These are phyloP conservation scores for Liquidambar formosana DNA, from an alignment of 164 flowering plant genomes.

Conservation along the genomic window DNA sequence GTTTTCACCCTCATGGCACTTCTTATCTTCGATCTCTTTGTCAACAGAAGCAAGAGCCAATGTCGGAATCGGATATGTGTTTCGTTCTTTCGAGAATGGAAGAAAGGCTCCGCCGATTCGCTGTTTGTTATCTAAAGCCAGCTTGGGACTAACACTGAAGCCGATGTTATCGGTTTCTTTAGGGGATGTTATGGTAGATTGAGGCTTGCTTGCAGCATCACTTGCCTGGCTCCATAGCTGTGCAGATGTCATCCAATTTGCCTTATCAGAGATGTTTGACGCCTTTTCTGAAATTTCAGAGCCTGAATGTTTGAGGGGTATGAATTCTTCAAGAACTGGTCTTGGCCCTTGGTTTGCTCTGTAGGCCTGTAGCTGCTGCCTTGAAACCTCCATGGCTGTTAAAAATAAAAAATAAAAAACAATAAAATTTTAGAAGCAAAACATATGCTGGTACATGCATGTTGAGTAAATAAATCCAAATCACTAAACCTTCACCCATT, in stretches of 20 bases:
- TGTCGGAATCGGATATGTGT: constrained; percentile 45
- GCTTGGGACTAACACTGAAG: constrained; percentile 44
- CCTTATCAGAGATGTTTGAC: constrained; percentile 53
- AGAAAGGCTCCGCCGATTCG: constrained; percentile 83
- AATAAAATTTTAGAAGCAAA: not conserved
- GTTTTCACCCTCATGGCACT: constrained; percentile 34
- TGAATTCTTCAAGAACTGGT: constrained; percentile 91
- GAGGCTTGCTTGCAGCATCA: constrained; percentile 36
- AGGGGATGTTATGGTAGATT: constrained; percentile 21
- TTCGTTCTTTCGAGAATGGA: constrained; percentile 80
- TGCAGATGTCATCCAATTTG: constrained; percentile 91
- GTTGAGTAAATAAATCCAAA: too few relatives aligned
- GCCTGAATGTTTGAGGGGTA: constrained; percentile 63
- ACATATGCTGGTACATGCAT: too few relatives aligned
- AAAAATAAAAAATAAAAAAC: constrained; percentile 6
- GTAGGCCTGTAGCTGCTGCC: constrained; percentile 68
- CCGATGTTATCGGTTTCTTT: constrained; percentile 46
- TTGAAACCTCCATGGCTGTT: constrained; percentile 83
- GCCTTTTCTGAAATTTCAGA: constrained; percentile 40
- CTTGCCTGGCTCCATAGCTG: constrained; percentile 82
- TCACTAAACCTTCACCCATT: too few relatives aligned
- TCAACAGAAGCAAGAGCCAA: constrained; percentile 65
- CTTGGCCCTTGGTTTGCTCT: constrained; percentile 42
- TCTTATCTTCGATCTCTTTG: constrained; percentile 52
- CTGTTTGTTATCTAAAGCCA: constrained; percentile 57